These are phyloP conservation scores for Bigelowiella natans DNA, from an alignment of 78 protist genomes.

Conservation along the genomic window DNA sequence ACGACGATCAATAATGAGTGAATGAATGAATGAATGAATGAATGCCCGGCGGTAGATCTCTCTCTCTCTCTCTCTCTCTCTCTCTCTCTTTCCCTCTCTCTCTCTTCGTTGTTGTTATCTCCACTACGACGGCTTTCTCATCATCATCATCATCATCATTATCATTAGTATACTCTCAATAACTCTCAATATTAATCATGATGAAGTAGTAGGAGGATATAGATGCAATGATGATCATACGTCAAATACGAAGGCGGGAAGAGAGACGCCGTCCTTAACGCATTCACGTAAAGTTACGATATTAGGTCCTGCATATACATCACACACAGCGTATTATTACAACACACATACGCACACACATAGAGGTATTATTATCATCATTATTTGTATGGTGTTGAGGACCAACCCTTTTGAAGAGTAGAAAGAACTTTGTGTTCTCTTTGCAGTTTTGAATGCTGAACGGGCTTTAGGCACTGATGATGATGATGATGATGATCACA, in stretches of 20 bases:
- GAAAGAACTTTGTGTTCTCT: background rate
- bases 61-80: no score
- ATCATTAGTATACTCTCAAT: no score
- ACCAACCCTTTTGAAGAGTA: background rate
- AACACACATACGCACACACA: background rate
- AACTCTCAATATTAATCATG: no score
- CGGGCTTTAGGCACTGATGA: background rate
- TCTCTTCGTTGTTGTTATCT: no score
- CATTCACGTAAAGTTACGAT: background rate
- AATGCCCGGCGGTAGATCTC: no score
- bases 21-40: no score
- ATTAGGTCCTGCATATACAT: background rate
- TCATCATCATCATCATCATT: background rate
- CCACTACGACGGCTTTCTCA: no score
- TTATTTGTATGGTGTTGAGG: background rate
- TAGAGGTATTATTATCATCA: background rate
- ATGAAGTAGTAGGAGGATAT: no score
- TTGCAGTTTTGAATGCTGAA: background rate
- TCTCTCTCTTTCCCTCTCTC: no score
- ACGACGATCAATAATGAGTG: no score
- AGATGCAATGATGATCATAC: no score
- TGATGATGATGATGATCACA: background rate
- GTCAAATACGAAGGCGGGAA: background rate
- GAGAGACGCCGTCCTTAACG: background rate
- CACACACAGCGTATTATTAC: background rate